Evolutionary conservation across 176 grass and related monocot species (phyloP).

Genomic region (Ensete glaucum): DNA sequence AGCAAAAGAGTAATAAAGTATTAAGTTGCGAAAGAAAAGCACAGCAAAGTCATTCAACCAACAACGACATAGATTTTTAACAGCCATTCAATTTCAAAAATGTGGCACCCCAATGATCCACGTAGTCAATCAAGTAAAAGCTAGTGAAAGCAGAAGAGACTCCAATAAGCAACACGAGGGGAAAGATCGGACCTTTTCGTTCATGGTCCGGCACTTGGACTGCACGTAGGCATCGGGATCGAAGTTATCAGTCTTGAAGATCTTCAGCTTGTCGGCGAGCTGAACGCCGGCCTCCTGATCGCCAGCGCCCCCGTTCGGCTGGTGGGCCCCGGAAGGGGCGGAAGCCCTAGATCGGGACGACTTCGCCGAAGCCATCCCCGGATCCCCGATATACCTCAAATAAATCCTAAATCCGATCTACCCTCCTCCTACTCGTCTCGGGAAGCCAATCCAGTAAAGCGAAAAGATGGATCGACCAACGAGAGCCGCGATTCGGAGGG

Average conservation of each 20-base stretch:
- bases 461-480: background rate
- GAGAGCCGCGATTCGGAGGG: background rate
- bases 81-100: background rate
- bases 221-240: conserved; percentile 94
- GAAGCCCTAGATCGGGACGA: conserved; percentile 73
- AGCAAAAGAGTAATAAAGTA: no score
- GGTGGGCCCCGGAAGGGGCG: background rate
- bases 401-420: background rate
- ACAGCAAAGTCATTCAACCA: no score
- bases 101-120: background rate
- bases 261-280: conserved; percentile 98
- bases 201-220: conserved; percentile 96
- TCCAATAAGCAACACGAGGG: conserved; percentile 5
- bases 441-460: background rate
- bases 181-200: conserved; percentile 65
- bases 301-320: conserved; percentile 8
- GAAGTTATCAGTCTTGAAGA: conserved; percentile 98
- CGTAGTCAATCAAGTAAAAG: background rate
- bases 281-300: conserved; percentile 55
- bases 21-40: no score
- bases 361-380: conserved; percentile 61
- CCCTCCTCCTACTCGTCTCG: background rate
- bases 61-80: background rate
- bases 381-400: conserved; percentile 18
- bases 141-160: background rate